Evolutionary conservation across 768 basidiomycete genomes (phyloP).

Genomic region (Filobasidium wieringae): DNA sequence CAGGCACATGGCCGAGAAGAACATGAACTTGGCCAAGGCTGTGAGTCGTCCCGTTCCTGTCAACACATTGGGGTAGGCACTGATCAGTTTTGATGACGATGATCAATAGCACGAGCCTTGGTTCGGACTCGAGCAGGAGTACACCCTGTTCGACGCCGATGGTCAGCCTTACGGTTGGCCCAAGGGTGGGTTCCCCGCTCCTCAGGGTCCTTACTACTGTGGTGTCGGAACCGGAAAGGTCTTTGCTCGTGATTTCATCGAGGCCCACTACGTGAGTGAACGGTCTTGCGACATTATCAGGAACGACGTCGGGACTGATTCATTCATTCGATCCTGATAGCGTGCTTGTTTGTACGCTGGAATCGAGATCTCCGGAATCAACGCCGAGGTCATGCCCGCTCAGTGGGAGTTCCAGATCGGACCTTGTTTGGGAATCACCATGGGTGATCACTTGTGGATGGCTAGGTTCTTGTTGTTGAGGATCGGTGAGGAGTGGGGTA

Average conservation of each 20-base stretch:
- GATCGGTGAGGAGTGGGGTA: slow-evolving; percentile 91
- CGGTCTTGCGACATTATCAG: neutral
- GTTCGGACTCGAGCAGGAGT: slow-evolving; percentile 99
- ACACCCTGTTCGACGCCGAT: slow-evolving; percentile 90
- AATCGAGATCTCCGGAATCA: slow-evolving; percentile 97
- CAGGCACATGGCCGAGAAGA: slow-evolving; percentile 85
- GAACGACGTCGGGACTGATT: neutral
- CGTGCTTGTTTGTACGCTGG: slow-evolving; percentile 71
- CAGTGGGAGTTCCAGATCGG: slow-evolving; percentile 99
- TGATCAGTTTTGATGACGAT: neutral
- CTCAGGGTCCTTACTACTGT: slow-evolving; percentile 99
- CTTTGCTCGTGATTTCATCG: slow-evolving; percentile 94
- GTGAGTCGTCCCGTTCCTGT: slow-evolving; percentile 2
- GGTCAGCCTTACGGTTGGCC: slow-evolving; percentile 91
- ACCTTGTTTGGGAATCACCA: slow-evolving; percentile 90
- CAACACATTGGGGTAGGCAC: neutral
- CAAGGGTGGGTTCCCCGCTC: slow-evolving; percentile 97
- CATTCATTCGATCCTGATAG: slow-evolving; percentile 17
- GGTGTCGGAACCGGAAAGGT: slow-evolving; percentile 99
- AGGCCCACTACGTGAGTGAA: slow-evolving; percentile 67
- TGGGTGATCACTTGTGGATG: slow-evolving; percentile 99
- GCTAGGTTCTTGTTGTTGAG: slow-evolving; percentile 91
- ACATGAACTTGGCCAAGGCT: slow-evolving; percentile 81
- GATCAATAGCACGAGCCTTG: slow-evolving; percentile 50
- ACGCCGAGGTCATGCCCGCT: slow-evolving; percentile 98